Percentiles rank a stretch among this genome's conserved stretches.
Conservation (phyloP, 805 yeast genomes). For the Metschnikowia arizonensis region DNA sequence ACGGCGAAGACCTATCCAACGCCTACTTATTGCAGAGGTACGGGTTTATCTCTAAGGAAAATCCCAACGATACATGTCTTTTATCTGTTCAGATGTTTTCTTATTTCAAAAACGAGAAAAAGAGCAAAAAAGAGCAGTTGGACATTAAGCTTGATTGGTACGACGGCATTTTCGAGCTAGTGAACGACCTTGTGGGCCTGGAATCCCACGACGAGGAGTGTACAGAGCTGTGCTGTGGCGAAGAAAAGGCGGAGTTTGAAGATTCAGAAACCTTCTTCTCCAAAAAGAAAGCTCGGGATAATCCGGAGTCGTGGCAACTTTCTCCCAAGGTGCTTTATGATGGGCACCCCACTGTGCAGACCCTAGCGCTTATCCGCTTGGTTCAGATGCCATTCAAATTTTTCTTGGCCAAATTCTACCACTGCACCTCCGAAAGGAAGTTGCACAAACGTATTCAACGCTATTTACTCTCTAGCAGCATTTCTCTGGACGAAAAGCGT, state of each 20-base stretch:
- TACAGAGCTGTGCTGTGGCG: slow-evolving; percentile 16
- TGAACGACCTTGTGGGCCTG: slow-evolving; percentile 22
- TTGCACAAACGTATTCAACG: slow-evolving; percentile 19
- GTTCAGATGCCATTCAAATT: slow-evolving; percentile 26
- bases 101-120: slow-evolving; percentile 25
- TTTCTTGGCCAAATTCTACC: slow-evolving; percentile 23
- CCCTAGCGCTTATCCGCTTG: slow-evolving; percentile 22
- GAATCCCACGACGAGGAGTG: slow-evolving; percentile 18
- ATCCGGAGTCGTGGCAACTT: slow-evolving; percentile 43
- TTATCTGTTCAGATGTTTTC: slow-evolving; percentile 49
- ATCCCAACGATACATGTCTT: slow-evolving; percentile 50
- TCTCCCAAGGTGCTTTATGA: slow-evolving; percentile 35
- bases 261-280: slow-evolving; percentile 13
- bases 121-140: slow-evolving; percentile 27
- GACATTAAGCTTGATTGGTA: slow-evolving; percentile 47
- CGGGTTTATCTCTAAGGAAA: slow-evolving; percentile 61
- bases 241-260: slow-evolving; percentile 19
- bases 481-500: slow-evolving; percentile 10
- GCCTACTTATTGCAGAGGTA: slow-evolving; percentile 66
- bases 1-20: slow-evolving; percentile 67
- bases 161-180: slow-evolving; percentile 36
- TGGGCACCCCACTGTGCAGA: slow-evolving; percentile 45
- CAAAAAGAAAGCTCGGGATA: slow-evolving; percentile 1
- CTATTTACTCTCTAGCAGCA: slow-evolving; percentile 17
- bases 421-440: slow-evolving; percentile 20